Evolutionary conservation across 352 stramenopile genomes (phyloP), one percentile per base, ranked within the genome.

Genomic region (Pythium volutum): DNA sequence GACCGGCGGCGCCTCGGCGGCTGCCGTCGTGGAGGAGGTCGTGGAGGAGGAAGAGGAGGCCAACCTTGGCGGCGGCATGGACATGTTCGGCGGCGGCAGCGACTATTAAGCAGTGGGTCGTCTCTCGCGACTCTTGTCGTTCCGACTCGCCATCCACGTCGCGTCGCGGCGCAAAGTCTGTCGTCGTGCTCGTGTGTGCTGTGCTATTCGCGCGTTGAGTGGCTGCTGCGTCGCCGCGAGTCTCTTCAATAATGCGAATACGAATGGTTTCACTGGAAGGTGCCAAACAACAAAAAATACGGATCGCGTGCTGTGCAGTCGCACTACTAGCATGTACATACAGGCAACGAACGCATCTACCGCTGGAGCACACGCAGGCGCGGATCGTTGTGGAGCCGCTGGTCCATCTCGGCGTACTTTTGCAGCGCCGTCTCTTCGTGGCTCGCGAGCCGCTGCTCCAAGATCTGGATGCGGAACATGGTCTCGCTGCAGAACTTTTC

Each of bases 391-490:
- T 94, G 75, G 48, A 98, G 77, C 23, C 95, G 91, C 47, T 96
- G 87, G 73, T 97, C 91, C 73, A 98, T 91, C 51, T 97, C 91
- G 20, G 88, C 87, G 77, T 97, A 98, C 59, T 98, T 98, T 34
- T 95, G 88, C 56, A 98, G 73, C 31, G 93, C 93, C 5, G 77
- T 96, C 66, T 98, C 88, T 60, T 98, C 94, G 66, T 98, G 90
- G 43, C 88, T 89, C 31, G 86, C 79, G 18, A 98, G 76, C 3
- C 93, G 87, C 64, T 98, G 91, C 72, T 98, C 89, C 48, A 98
- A 71, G 56, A 98, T 97, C 74, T 97, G 88, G 68, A 98, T 98
- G 43, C 93, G 79, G 69, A 98, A 98, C 89, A 98, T 98, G 53
- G 91, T 93, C 69, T 98, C 91, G 54, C 81, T 95, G 75, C 90